Conservation (phyloP, 2,329 filamentous ascomycete species). For the Geosmithia putterillii region DNA sequence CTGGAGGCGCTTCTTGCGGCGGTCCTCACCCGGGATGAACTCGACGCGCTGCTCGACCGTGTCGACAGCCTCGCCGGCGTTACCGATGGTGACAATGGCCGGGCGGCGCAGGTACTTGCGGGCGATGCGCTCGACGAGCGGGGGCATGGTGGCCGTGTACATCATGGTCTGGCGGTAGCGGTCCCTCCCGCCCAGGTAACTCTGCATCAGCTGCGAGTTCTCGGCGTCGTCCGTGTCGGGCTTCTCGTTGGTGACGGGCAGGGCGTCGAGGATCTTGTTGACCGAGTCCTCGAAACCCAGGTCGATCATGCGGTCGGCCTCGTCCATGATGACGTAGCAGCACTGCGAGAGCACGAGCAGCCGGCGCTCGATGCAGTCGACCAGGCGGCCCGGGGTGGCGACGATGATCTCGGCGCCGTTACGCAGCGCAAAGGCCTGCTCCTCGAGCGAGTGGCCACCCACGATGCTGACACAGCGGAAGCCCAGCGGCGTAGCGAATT, state of each 20-base stretch:
- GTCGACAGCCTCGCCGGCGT: slow-evolving; percentile 88
- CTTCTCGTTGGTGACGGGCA: slow-evolving; percentile 89
- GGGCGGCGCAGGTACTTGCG: slow-evolving; percentile 90
- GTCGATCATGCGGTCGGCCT: slow-evolving; percentile 98
- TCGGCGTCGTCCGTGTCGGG: slow-evolving; percentile 90
- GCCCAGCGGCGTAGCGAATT: slow-evolving; percentile 81
- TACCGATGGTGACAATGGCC: slow-evolving; percentile 89
- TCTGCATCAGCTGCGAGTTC: slow-evolving; percentile 72
- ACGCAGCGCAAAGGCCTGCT: slow-evolving; percentile 79
- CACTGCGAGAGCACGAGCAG: slow-evolving; percentile 90
- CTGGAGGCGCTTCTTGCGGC: slow-evolving; percentile 87
- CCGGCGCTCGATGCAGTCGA: slow-evolving; percentile 91
- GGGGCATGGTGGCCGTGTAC: slow-evolving; percentile 98
- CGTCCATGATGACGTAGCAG: slow-evolving; percentile 98
- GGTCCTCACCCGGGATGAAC: slow-evolving; percentile 81
- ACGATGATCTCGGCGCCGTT: slow-evolving; percentile 97
- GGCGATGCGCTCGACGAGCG: slow-evolving; percentile 87
- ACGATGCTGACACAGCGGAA: slow-evolving; percentile 96
- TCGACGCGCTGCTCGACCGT: slow-evolving; percentile 97
- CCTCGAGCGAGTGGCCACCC: slow-evolving; percentile 91
- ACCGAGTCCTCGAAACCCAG: slow-evolving; percentile 95
- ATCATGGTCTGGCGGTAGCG: slow-evolving; percentile 98
- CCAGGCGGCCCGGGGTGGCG: slow-evolving; percentile 91
- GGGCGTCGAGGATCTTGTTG: slow-evolving; percentile 91
- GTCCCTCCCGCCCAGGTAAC: slow-evolving; percentile 60